Conservation (phyloP, 805 yeast genomes). For the Saccharomycopsis sp. region DNA sequence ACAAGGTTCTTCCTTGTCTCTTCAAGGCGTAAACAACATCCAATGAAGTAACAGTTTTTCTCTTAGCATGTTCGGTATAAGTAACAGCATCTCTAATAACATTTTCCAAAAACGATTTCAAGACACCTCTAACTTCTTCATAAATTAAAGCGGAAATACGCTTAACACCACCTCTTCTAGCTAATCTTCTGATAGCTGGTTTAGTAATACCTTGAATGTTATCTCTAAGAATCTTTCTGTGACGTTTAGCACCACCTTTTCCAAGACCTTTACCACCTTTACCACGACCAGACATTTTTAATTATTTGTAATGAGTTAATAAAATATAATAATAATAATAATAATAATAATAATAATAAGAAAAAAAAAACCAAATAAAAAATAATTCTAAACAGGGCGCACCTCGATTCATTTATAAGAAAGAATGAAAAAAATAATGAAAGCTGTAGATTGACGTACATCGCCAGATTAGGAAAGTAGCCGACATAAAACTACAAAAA, state of each 20-base stretch:
- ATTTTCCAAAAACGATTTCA: conserved; percentile 91
- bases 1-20: conserved; percentile 99
- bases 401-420: too few species aligned
- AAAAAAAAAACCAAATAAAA: background rate
- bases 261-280: conserved; percentile 99
- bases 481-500: too few species aligned
- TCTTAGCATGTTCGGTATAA: conserved; percentile 99
- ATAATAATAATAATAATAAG: background rate
- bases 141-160: conserved; percentile 98
- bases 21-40: conserved; percentile 98
- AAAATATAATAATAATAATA: background rate
- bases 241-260: conserved; percentile 99
- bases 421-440: too few species aligned
- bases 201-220: conserved; percentile 99
- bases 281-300: conserved; percentile 94
- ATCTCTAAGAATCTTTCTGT: conserved; percentile 98
- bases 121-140: conserved; percentile 97
- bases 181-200: conserved; percentile 99
- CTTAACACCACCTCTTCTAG: conserved; percentile 99
- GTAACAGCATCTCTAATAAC: conserved; percentile 99
- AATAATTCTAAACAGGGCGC: background rate
- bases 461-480: too few species aligned
- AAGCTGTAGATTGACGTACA: too few species aligned
- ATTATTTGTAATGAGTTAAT: conserved; percentile 23
- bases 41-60: conserved; percentile 98